These are phyloP conservation scores for Sergeia podlipaevii DNA, from an alignment of 208 protist genomes.

Conservation along the genomic window DNA sequence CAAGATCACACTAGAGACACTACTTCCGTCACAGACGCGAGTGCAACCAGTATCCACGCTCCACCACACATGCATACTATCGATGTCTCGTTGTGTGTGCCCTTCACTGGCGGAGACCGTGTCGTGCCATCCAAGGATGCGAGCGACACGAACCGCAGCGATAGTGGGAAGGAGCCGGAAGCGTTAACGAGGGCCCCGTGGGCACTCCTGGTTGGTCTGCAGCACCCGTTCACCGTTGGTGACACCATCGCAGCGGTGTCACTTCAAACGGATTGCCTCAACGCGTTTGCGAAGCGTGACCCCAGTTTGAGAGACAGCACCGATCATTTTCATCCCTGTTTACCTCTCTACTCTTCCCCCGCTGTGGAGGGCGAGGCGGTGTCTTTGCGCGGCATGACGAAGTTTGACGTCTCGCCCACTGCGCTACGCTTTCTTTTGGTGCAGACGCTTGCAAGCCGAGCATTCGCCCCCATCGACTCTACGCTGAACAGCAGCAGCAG, in stretches of 20 bases:
- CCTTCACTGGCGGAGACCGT: too few relatives aligned
- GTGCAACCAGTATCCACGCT: not conserved
- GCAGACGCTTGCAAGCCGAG: slow-evolving; percentile 38
- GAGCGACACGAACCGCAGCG: too few relatives aligned
- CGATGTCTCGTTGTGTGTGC: slow-evolving; percentile 14
- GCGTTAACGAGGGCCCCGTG: slow-evolving; percentile 8
- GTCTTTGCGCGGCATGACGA: too few relatives aligned
- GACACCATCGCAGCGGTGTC: slow-evolving; percentile 44
- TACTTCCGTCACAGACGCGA: not conserved
- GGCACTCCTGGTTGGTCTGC: slow-evolving; percentile 39
- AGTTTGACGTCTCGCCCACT: slow-evolving; percentile 11
- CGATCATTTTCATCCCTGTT: too few relatives aligned
- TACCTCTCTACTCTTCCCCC: too few relatives aligned
- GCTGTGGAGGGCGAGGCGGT: too few relatives aligned
- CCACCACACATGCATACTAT: too few relatives aligned
- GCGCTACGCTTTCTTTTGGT: slow-evolving; percentile 31
- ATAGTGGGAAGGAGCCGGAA: not conserved
- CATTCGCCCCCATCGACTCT: slow-evolving; percentile 8
- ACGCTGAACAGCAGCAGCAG: not conserved
- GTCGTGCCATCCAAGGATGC: too few relatives aligned
- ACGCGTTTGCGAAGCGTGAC: too few relatives aligned
- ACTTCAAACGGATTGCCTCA: slow-evolving; percentile 38
- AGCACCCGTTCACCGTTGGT: slow-evolving; percentile 33
- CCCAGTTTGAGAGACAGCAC: too few relatives aligned
- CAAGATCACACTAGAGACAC: not conserved